These are phyloP conservation scores for Saturnispora quitensis DNA, from an alignment of 805 yeast genomes.

Conservation along the genomic window DNA sequence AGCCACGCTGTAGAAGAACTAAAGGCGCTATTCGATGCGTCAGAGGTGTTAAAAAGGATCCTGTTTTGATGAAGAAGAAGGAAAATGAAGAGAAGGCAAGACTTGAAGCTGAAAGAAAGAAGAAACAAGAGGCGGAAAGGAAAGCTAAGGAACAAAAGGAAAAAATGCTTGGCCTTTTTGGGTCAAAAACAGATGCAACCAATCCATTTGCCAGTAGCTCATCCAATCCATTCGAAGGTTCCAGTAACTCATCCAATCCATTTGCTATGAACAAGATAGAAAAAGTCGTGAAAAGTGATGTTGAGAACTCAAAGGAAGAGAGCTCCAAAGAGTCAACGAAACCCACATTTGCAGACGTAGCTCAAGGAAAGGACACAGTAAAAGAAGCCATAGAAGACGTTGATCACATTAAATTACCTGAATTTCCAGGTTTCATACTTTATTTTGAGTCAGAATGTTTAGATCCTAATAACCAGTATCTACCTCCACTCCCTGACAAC, in stretches of 20 bases:
- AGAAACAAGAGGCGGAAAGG: constrained; percentile 33
- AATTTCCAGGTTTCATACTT: constrained; percentile 56
- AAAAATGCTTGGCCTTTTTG: constrained; percentile 27
- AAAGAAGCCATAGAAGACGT: not conserved
- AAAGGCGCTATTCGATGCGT: constrained; percentile 67
- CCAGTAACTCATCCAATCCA: constrained; percentile 9
- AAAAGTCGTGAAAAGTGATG: not conserved
- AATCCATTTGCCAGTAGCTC: constrained; percentile 1
- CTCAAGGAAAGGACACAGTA: not conserved
- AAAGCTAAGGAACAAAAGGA: constrained; percentile 33
- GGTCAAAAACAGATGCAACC: constrained; percentile 14
- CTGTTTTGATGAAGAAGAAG: constrained; percentile 33
- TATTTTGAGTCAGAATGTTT: constrained; percentile 67
- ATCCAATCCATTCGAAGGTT: constrained; percentile 28
- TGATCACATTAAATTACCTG: constrained; percentile 29
- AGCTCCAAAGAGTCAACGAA: not conserved
- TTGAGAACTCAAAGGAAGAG: not conserved
- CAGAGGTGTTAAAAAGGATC: constrained; percentile 64
- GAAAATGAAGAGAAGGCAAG: constrained; percentile 33
- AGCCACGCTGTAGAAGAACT: constrained; percentile 54
- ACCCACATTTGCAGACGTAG: constrained; percentile 5
- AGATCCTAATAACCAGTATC: constrained; percentile 36
- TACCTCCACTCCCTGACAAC: constrained; percentile 37
- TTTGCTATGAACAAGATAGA: constrained; percentile 13
- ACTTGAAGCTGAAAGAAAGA: constrained; percentile 35